A percentile compares a stretch with the other conserved stretches of the same genome.
Evolutionary conservation across 2,329 filamentous ascomycete genomes (phyloP).

Genomic region (Aspergillus cejpii): DNA sequence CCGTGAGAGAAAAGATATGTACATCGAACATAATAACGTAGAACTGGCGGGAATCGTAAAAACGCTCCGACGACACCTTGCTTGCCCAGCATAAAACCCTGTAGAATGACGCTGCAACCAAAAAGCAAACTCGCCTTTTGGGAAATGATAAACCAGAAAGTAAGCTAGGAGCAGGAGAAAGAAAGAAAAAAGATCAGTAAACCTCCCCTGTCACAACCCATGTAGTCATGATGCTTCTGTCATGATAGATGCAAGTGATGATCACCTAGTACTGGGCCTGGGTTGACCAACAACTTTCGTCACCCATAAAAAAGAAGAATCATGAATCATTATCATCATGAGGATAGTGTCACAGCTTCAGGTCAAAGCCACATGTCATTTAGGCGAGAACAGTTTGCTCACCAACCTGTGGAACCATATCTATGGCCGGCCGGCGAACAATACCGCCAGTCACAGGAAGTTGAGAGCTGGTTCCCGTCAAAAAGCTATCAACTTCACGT

Average conservation of each 20-base stretch:
- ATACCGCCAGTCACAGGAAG: slow-evolving; percentile 91
- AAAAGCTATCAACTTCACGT: slow-evolving; percentile 82
- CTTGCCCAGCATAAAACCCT: slow-evolving; percentile 9
- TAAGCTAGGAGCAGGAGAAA: neutral
- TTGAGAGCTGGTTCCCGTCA: slow-evolving; percentile 66
- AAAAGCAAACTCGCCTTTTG: slow-evolving; percentile 5
- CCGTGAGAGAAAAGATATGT: too few relatives aligned
- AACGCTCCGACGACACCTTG: slow-evolving; percentile 19
- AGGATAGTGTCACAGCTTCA: neutral
- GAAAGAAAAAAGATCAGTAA: neutral
- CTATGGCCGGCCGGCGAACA: slow-evolving; percentile 64
- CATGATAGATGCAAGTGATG: slow-evolving; percentile 3
- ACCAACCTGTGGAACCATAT: slow-evolving; percentile 34
- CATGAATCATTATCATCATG: slow-evolving; percentile 16
- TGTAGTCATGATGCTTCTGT: slow-evolving; percentile 1
- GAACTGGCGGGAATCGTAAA: slow-evolving; percentile 9
- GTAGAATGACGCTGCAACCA: slow-evolving; percentile 12
- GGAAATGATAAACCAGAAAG: slow-evolving; percentile 4
- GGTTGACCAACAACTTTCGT: slow-evolving; percentile 7
- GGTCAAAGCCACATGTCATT: slow-evolving; percentile 2
- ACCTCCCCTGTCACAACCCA: slow-evolving; percentile 3
- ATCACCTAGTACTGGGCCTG: neutral
- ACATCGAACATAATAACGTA: slow-evolving; percentile 9
- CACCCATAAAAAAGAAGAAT: slow-evolving; percentile 9
- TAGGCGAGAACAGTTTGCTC: slow-evolving; percentile 29